These are phyloP conservation scores for Termitomyces sp. DNA, from an alignment of 768 basidiomycete genomes.

Conservation along the genomic window DNA sequence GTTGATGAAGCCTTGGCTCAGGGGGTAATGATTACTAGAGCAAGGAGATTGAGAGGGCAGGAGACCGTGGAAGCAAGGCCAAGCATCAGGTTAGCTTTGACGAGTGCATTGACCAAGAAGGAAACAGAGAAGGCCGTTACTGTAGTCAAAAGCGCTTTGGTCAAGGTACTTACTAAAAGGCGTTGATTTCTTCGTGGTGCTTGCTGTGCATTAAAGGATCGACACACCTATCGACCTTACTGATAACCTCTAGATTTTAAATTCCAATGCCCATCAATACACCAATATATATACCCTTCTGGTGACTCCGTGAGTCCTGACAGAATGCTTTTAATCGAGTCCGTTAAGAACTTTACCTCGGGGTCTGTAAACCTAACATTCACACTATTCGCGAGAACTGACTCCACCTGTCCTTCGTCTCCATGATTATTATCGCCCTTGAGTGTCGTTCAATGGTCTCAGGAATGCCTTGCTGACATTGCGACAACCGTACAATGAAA, in stretches of 20 bases:
- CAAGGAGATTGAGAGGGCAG: conserved; percentile 77
- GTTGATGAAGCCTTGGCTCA: conserved; percentile 81
- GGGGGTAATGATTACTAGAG: conserved; percentile 82
- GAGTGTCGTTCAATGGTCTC: too few species aligned
- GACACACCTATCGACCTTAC: neutral
- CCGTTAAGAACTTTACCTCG: neutral
- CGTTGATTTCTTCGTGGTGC: conserved; percentile 21
- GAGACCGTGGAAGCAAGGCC: conserved; percentile 80
- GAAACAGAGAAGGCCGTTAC: conserved; percentile 86
- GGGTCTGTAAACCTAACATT: neutral
- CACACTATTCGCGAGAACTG: neutral
- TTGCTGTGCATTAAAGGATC: neutral
- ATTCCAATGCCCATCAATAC: neutral
- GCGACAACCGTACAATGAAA: neutral
- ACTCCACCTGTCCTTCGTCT: too few species aligned
- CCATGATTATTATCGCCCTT: neutral
- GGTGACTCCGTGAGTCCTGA: neutral
- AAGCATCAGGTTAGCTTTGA: conserved; percentile 79
- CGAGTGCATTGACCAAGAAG: conserved; percentile 75
- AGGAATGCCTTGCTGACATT: neutral
- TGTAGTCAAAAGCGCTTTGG: conserved; percentile 66
- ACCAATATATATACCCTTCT: neutral
- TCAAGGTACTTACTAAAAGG: conserved; percentile 66
- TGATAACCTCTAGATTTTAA: neutral
- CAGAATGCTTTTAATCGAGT: neutral